Base-by-base conservation (phyloP, 257 asterid genomes). In the Solanum neorickii region DNA sequence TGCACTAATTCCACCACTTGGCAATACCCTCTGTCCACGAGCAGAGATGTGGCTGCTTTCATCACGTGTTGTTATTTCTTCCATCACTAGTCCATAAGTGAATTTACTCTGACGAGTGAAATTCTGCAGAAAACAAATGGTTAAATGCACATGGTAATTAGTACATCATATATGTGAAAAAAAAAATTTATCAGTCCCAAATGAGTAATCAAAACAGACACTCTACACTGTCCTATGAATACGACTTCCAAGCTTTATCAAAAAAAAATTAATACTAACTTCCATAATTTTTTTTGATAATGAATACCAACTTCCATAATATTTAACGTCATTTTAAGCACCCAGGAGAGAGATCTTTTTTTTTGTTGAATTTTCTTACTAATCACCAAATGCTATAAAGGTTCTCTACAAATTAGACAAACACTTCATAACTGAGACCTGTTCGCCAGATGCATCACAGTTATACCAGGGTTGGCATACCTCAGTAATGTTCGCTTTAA, bases 61-160 rank as follows among this genome's bases (percentile, higher is more conserved):
- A 87, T 96, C 99, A 49, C 99, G 99, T 13, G 99, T 96, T 68
- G 98, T 95, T 88, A 97, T 95, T 91, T 97, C 99, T 92, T 97
- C 99, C 94, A 97, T 91, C 89, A 97, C 99, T 39, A 97, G 92
- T 86, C 99, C 99, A 86, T 96, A 97, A 29, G 98, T 97, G 90
- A 95, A 96, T 88, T 97, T 97, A 94, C 99, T 97, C 88, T 97
- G 99, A 68, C 98, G 94, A 18, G 96, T 95, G 91, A 96, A 95
- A 91, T 96, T 95, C 99, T 97, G 95, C 86, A 87, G 76, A 77
- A 88, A 91, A 90, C 49, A 74, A 33, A 49, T 59, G 35, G 70
- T 37, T 86, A 84, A 39, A 74, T 73, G 66, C 80, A 7, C 20
- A 16, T 6, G 27, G 44, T 46, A 78, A 59, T 20, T 27, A 47